Percentiles rank a stretch among this genome's conserved stretches.
These are phyloP conservation scores for Globisporangium barbulae DNA, from an alignment of 352 stramenopile species.

Conservation along the genomic window DNA sequence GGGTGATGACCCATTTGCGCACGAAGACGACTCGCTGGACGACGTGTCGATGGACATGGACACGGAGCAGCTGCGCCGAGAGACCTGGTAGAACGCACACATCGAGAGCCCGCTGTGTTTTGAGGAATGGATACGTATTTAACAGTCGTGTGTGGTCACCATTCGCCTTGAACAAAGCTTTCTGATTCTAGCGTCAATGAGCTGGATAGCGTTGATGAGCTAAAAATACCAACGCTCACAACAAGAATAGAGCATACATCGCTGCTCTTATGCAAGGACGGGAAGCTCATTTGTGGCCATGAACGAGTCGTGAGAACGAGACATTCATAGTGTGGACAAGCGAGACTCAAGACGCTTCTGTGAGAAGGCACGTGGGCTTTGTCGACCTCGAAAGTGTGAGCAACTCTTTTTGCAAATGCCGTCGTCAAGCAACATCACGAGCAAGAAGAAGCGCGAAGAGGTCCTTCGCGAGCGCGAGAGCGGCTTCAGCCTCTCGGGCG, in stretches of 20 bases:
- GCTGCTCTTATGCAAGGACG: neutral
- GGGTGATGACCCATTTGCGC: conserved; percentile 30
- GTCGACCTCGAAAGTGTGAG: too few species aligned
- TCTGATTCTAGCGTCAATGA: neutral
- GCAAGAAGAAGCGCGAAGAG: conserved; percentile 43
- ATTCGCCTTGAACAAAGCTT: neutral
- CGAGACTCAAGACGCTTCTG: neutral
- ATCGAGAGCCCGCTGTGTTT: neutral
- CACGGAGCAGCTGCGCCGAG: conserved; percentile 1
- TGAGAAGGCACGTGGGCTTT: too few species aligned
- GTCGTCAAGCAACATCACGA: conserved; percentile 2
- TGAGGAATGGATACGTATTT: neutral
- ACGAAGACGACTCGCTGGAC: conserved; percentile 31
- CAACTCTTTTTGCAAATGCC: conserved; percentile 2
- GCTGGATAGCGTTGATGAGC: neutral
- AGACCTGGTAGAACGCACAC: conserved; percentile 7
- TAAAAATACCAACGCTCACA: too few species aligned
- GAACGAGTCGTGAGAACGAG: neutral
- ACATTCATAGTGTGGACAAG: neutral
- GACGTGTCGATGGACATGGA: conserved; percentile 44
- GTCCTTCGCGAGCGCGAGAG: conserved; percentile 48
- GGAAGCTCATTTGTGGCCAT: neutral
- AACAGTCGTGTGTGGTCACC: neutral
- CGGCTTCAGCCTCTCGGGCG: conserved; percentile 54
- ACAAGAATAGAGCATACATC: neutral